Base-by-base conservation (phyloP, 495 filamentous ascomycete genomes). In the Trichoderma virens region DNA sequence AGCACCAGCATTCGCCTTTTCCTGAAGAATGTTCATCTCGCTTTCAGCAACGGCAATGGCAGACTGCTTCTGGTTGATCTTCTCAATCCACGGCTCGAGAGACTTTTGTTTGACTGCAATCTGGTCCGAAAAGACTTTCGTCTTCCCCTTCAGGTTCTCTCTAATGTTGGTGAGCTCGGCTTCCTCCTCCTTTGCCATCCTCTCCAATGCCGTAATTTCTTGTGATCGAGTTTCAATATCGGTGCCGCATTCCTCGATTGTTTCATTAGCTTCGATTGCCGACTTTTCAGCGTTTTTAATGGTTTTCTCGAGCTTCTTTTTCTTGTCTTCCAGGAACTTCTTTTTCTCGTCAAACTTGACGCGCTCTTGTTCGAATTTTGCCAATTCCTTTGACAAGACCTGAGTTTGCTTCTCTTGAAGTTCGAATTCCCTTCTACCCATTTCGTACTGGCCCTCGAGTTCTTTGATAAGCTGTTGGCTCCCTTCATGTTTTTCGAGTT, bases 331-430 rank as follows among this genome's bases (percentile, higher is more conserved):
- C 64, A 98, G 74, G 74, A 97, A 97, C 71, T 98, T 98, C 70
- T 88, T 86, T 80, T 97, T 98, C 74, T 98, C 94, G 63, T 98
- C 94, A 68, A 95, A 92, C 70, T 98, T 98, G 73, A 98, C 94
- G 38, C 86, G 85, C 71, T 98, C 94, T 69, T 97, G 96, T 69
- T 98, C 94, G 64, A 92, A 90, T 72, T 90, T 93, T 18, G 91
- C 85, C 81, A 92, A 88, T 72, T 97, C 92, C 71, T 95, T 96
- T 62, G 90, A 68, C 60, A 97, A 77, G n/a, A 72, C 78, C 68
- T 97, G 90, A 0, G 85, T 86, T 28, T 90, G 82, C 69, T 92
- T 92, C 68, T 97, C 92, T 67, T 95, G 85, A 25, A 79, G 76
- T 70, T 96, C 90, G 65, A 85, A 91, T 67, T 97, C 90, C 69